These are phyloP conservation scores for Phytophthora pluvialis DNA, from an alignment of 352 stramenopile species.

Conservation along the genomic window DNA sequence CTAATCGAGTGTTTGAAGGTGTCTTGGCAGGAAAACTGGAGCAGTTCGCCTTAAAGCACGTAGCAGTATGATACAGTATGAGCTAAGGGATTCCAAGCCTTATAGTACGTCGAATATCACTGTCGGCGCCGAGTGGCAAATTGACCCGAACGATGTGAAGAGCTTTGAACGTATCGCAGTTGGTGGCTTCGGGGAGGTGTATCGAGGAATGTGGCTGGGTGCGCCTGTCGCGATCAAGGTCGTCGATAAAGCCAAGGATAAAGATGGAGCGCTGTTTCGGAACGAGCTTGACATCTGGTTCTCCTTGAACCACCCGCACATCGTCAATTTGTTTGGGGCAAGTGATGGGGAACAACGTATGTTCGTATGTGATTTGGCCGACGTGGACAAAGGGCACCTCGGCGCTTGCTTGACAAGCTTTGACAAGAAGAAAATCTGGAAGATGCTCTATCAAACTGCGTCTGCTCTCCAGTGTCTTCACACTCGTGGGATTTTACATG, in stretches of 20 bases:
- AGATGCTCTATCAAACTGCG: not conserved
- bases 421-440: not conserved
- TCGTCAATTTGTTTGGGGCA: not conserved
- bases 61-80: too few species aligned
- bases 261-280: not conserved
- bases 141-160: too few species aligned
- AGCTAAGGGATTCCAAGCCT: too few species aligned
- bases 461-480: not conserved
- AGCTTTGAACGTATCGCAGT: too few species aligned
- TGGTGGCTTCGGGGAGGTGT: not conserved
- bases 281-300: not conserved
- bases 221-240: not conserved
- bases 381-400: not conserved
- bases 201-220: not conserved
- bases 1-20: too few species aligned
- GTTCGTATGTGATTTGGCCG: not conserved
- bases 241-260: not conserved
- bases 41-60: too few species aligned
- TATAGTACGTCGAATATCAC: too few species aligned
- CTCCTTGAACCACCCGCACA: constrained; percentile 1
- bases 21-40: too few species aligned
- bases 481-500: not conserved
- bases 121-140: too few species aligned
- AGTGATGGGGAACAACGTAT: not conserved
- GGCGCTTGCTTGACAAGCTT: too few species aligned